A percentile compares a stretch with the other conserved stretches of the same genome.
Evolutionary conservation across 2,329 filamentous ascomycete species (phyloP).

Genomic region (Phialophora expanda): DNA sequence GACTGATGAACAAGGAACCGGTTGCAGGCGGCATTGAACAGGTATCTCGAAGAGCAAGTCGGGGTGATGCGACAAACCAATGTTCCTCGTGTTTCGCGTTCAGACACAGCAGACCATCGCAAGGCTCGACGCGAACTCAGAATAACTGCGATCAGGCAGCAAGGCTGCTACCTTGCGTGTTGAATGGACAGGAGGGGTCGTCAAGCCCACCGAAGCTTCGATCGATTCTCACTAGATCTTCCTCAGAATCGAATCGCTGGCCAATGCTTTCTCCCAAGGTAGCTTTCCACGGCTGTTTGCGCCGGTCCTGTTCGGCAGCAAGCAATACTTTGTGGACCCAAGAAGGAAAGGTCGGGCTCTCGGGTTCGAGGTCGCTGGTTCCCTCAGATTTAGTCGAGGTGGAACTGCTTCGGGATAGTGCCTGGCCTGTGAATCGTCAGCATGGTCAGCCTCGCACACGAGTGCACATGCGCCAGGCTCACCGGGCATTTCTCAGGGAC

Average conservation of each 20-base stretch:
- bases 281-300: background rate
- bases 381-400: background rate
- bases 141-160: background rate
- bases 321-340: background rate
- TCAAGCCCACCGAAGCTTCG: slow-evolving; percentile 10
- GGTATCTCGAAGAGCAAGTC: background rate
- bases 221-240: slow-evolving; percentile 7
- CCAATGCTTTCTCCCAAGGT: background rate
- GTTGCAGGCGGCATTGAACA: background rate
- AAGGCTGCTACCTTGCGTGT: slow-evolving; percentile 9
- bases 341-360: background rate
- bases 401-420: background rate
- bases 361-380: background rate
- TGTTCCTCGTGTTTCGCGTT: background rate
- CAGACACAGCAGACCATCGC: background rate
- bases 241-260: background rate
- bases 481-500: background rate
- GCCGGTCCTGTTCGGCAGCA: background rate
- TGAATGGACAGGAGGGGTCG: slow-evolving; percentile 11
- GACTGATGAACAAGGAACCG: background rate
- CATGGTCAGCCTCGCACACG: background rate
- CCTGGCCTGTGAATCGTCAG: background rate
- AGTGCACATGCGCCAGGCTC: background rate
- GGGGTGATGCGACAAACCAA: background rate
- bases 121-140: background rate